These are phyloP conservation scores for Carpinus viminea DNA, from an alignment of 306 rosid species.

Conservation along the genomic window DNA sequence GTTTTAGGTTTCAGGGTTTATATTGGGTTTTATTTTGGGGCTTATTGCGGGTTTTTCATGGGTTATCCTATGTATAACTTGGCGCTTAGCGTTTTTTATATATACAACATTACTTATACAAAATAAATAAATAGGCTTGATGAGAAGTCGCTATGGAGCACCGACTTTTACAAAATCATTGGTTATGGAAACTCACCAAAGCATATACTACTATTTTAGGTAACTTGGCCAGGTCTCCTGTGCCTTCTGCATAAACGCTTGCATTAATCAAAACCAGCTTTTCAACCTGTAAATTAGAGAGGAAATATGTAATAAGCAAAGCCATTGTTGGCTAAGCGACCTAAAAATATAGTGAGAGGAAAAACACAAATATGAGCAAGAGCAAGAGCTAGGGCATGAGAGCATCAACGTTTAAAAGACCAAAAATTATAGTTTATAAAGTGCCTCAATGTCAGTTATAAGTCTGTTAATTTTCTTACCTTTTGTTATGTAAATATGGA, in stretches of 20 bases:
- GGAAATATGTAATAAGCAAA: constrained; percentile 26
- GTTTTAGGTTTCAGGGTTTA: too few species aligned
- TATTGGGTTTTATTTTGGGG: too few species aligned
- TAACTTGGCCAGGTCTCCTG: constrained; percentile 63
- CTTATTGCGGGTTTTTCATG: too few species aligned
- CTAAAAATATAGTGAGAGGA: not conserved
- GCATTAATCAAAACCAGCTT: constrained; percentile 91
- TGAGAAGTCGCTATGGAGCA: not conserved
- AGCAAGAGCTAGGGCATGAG: not conserved
- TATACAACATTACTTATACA: too few species aligned
- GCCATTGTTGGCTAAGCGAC: not conserved
- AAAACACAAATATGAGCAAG: not conserved
- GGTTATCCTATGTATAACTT: too few species aligned
- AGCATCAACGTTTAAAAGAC: not conserved
- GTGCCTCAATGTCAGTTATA: not conserved
- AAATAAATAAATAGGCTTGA: not conserved
- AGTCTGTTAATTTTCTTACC: not conserved
- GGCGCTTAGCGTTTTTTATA: too few species aligned
- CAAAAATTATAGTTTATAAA: not conserved
- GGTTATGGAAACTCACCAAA: constrained; percentile 55
- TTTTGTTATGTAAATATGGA: not conserved
- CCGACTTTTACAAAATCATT: not conserved
- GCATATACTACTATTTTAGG: constrained; percentile 73
- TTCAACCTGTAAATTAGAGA: constrained; percentile 72
- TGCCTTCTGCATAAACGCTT: constrained; percentile 89